phyloP scores from a whole-genome alignment of 2,329 filamentous ascomycete genomes.

The Aspergillus hiratsukae region DNA sequence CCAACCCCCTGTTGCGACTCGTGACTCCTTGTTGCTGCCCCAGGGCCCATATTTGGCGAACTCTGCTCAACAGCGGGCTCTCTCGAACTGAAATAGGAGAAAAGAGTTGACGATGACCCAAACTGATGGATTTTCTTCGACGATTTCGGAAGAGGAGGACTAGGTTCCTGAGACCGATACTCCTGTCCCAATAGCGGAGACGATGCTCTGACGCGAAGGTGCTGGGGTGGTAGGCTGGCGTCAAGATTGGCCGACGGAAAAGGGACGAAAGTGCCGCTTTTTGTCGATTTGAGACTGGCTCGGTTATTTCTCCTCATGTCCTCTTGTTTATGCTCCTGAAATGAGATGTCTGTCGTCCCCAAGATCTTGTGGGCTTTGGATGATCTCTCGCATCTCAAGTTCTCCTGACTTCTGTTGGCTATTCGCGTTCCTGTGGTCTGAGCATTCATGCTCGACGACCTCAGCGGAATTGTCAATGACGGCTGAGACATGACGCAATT shows the following conservation, averaged over 20 bases:
- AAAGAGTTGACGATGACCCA: conserved; percentile 44
- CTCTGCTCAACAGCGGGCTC: conserved; percentile 31
- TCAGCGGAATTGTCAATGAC: conserved; percentile 12
- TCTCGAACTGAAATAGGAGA: conserved; percentile 45
- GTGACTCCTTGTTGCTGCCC: not conserved
- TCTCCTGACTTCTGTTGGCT: conserved; percentile 12
- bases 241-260: conserved; percentile 22
- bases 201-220: conserved; percentile 41
- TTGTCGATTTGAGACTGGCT: conserved; percentile 33
- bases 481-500: conserved; percentile 10
- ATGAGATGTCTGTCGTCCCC: conserved; percentile 24
- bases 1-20: conserved; percentile 4
- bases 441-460: conserved; percentile 16
- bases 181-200: conserved; percentile 43
- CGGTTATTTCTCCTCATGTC: conserved; percentile 23
- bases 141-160: conserved; percentile 27
- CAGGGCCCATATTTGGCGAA: conserved; percentile 23
- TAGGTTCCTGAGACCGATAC: conserved; percentile 26
- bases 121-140: conserved; percentile 37
- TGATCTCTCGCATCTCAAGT: conserved; percentile 14
- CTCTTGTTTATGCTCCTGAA: conserved; percentile 19
- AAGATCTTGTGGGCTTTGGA: conserved; percentile 32
- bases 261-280: conserved; percentile 20
- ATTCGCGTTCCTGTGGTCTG: conserved; percentile 6
- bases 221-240: conserved; percentile 18